Evolutionary conservation across 805 yeast species (phyloP).

Genomic region (Candida vartiovaarae): DNA sequence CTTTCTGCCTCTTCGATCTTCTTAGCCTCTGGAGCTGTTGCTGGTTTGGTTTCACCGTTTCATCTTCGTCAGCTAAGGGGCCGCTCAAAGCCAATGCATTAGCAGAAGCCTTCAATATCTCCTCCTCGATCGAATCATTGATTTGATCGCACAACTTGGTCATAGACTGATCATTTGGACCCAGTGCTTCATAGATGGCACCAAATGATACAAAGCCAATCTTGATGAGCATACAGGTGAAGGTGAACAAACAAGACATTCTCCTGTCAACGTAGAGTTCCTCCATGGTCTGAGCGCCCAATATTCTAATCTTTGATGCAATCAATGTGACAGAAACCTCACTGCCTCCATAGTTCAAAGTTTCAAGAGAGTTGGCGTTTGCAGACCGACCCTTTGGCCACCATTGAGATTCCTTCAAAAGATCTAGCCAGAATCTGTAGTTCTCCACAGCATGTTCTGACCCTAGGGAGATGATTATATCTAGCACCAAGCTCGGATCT

Average conservation of each 20-base stretch:
- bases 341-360: slow-evolving; percentile 45
- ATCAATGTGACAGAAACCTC: slow-evolving; percentile 47
- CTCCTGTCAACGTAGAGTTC: slow-evolving; percentile 22
- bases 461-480: slow-evolving; percentile 50
- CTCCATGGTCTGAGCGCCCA: slow-evolving; percentile 12
- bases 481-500: slow-evolving; percentile 66
- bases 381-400: slow-evolving; percentile 46
- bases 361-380: slow-evolving; percentile 26
- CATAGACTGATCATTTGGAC: slow-evolving; percentile 47
- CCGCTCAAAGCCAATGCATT: slow-evolving; percentile 87
- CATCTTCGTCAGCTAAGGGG: slow-evolving; percentile 62
- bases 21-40: slow-evolving; percentile 2
- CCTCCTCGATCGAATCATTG: slow-evolving; percentile 43
- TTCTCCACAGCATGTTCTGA: slow-evolving; percentile 37
- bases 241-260: slow-evolving; percentile 31
- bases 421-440: slow-evolving; percentile 38
- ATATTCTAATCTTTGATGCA: slow-evolving; percentile 33
- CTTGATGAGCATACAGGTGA: slow-evolving; percentile 52
- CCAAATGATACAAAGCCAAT: slow-evolving; percentile 61
- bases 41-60: slow-evolving; percentile 20
- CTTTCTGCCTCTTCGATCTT: neutral
- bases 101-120: slow-evolving; percentile 54
- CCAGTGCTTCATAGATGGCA: slow-evolving; percentile 47
- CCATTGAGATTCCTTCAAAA: slow-evolving; percentile 53
- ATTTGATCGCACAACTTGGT: slow-evolving; percentile 35